These are phyloP conservation scores for Barbatosphaeria neglecta DNA, from an alignment of 495 filamentous ascomycete species.

Conservation along the genomic window DNA sequence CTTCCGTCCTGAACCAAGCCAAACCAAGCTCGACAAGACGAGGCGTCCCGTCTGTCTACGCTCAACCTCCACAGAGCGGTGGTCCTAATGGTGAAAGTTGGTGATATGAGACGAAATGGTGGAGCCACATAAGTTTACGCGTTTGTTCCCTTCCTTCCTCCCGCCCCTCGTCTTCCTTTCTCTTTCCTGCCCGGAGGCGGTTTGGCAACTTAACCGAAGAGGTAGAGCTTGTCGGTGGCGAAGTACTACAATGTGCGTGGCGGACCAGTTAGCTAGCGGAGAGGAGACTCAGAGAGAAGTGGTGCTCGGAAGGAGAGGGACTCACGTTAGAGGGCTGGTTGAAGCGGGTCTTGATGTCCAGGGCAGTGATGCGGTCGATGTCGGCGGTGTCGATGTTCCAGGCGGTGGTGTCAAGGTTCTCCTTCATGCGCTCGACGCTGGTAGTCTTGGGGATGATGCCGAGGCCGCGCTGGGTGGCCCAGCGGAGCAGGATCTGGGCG, in stretches of 20 bases:
- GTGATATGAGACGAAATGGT: too few relatives aligned
- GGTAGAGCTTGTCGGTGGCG: constrained; percentile 38
- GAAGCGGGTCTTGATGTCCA: constrained; percentile 66
- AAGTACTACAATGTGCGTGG: constrained; percentile 28
- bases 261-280: not conserved
- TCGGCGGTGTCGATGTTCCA: constrained; percentile 59
- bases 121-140: too few relatives aligned
- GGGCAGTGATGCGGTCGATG: constrained; percentile 50
- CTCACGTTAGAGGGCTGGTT: constrained; percentile 67
- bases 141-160: not conserved
- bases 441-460: constrained; percentile 89
- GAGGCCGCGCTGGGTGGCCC: constrained; percentile 87
- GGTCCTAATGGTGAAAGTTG: not conserved
- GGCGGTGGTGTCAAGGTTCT: constrained; percentile 54
- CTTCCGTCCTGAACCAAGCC: too few relatives aligned
- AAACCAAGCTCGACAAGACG: too few relatives aligned
- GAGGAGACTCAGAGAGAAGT: not conserved
- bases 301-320: constrained; percentile 8
- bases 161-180: not conserved
- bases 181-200: too few relatives aligned
- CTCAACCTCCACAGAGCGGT: too few relatives aligned
- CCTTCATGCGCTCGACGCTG: constrained; percentile 34
- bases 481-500: constrained; percentile 80
- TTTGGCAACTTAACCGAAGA: constrained; percentile 29
- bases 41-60: too few relatives aligned